These are phyloP conservation scores for Silene coronaria DNA, from an alignment of 179 eudicot genomes.

Conservation along the genomic window DNA sequence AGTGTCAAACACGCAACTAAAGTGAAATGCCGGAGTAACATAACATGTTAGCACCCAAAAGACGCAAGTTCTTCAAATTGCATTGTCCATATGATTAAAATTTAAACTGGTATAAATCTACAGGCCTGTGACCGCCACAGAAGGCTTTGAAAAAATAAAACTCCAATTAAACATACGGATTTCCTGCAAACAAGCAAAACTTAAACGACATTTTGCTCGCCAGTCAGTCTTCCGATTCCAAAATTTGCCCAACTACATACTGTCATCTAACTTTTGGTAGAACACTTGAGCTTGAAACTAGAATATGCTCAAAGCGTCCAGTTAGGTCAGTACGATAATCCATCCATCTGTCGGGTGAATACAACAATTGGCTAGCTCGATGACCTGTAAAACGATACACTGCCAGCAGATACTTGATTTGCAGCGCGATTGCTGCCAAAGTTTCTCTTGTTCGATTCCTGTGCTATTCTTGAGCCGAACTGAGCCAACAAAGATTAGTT, in stretches of 20 bases:
- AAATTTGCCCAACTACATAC: too few species aligned
- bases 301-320: not conserved
- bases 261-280: too few species aligned
- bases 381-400: slow-evolving; percentile 39
- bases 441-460: slow-evolving; percentile 77
- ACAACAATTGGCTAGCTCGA: not conserved
- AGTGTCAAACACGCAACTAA: too few species aligned
- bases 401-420: slow-evolving; percentile 90
- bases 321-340: not conserved
- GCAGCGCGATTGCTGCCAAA: slow-evolving; percentile 99
- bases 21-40: too few species aligned
- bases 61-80: not conserved
- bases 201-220: not conserved
- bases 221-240: not conserved
- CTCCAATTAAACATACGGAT: not conserved
- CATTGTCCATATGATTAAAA: not conserved
- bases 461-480: slow-evolving; percentile 97
- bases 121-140: not conserved
- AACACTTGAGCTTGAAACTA: not conserved
- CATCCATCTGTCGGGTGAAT: not conserved
- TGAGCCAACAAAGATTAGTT: slow-evolving; percentile 22
- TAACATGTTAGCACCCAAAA: too few species aligned
- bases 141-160: not conserved
- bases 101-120: not conserved
- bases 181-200: not conserved